Conservation (phyloP, 2,329 filamentous ascomycete species). For the Fusarium coicis region DNA sequence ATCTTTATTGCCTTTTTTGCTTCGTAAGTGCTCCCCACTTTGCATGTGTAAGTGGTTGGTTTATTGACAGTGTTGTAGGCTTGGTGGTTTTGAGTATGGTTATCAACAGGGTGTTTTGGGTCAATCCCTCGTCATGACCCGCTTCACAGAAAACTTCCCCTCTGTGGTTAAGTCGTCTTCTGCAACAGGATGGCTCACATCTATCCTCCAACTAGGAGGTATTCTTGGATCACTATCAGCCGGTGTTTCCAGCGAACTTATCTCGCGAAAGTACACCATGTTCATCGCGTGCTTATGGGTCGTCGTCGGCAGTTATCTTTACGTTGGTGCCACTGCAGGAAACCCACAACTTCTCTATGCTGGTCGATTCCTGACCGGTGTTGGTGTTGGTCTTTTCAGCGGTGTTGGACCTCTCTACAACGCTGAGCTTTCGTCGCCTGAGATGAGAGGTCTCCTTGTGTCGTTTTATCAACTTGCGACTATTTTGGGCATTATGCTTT, state of each 20-base stretch:
- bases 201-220: slow-evolving; percentile 61
- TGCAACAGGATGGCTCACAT: slow-evolving; percentile 63
- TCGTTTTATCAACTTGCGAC: slow-evolving; percentile 68
- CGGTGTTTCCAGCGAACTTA: slow-evolving; percentile 60
- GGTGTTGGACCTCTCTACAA: slow-evolving; percentile 60
- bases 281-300: slow-evolving; percentile 60
- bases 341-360: slow-evolving; percentile 57
- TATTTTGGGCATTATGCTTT: slow-evolving; percentile 57
- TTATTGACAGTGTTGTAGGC: slow-evolving; percentile 4
- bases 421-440: slow-evolving; percentile 67
- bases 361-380: slow-evolving; percentile 60
- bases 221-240: slow-evolving; percentile 60
- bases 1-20: slow-evolving; percentile 43
- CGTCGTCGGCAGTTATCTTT: slow-evolving; percentile 57
- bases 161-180: slow-evolving; percentile 57
- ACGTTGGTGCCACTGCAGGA: slow-evolving; percentile 54
- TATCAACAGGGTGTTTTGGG: slow-evolving; percentile 64
- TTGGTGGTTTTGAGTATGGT: slow-evolving; percentile 43
- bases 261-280: slow-evolving; percentile 64
- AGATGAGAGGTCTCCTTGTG: slow-evolving; percentile 74
- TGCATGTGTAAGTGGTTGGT: too few relatives aligned
- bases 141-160: slow-evolving; percentile 62
- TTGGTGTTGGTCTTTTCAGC: slow-evolving; percentile 60
- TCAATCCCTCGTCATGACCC: slow-evolving; percentile 63
- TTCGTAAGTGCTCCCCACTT: slow-evolving; percentile 22